Conservation (phyloP, 352 stramenopile genomes). For the Pythium rhizo-oryzae region DNA sequence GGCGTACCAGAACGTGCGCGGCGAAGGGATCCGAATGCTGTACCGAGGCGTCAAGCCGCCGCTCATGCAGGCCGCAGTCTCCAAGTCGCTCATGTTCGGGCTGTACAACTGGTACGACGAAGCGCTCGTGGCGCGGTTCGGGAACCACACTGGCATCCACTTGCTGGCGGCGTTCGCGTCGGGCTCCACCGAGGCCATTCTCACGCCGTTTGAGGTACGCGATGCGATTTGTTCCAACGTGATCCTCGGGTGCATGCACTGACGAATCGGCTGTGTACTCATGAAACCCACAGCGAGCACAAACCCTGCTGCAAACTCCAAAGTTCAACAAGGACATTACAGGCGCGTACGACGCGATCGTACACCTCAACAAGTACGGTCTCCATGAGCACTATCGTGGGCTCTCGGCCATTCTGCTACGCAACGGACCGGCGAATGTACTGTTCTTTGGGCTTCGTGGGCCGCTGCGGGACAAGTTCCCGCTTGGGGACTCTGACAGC, state of each 20-base stretch:
- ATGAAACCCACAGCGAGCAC: slow-evolving; percentile 46
- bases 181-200: slow-evolving; percentile 80
- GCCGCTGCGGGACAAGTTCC: slow-evolving; percentile 69
- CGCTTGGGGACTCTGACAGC: slow-evolving; percentile 41
- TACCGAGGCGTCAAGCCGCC: slow-evolving; percentile 87
- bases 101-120: slow-evolving; percentile 89
- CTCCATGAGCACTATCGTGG: slow-evolving; percentile 85
- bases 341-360: slow-evolving; percentile 74
- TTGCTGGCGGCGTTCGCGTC: slow-evolving; percentile 65
- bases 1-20: slow-evolving; percentile 70
- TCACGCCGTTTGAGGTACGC: slow-evolving; percentile 85
- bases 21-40: slow-evolving; percentile 62
- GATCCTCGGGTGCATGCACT: background rate
- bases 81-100: slow-evolving; percentile 91
- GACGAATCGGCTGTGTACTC: background rate
- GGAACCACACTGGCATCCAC: slow-evolving; percentile 45
- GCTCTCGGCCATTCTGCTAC: slow-evolving; percentile 75
- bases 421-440: slow-evolving; percentile 85
- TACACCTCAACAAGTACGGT: slow-evolving; percentile 81
- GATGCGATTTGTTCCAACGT: background rate
- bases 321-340: slow-evolving; percentile 86
- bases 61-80: slow-evolving; percentile 82
- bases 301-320: slow-evolving; percentile 87
- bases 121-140: slow-evolving; percentile 48
- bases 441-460: slow-evolving; percentile 87